Conservation (phyloP, 1,284 basidiomycete species). For the Sporisorium graminicola region DNA sequence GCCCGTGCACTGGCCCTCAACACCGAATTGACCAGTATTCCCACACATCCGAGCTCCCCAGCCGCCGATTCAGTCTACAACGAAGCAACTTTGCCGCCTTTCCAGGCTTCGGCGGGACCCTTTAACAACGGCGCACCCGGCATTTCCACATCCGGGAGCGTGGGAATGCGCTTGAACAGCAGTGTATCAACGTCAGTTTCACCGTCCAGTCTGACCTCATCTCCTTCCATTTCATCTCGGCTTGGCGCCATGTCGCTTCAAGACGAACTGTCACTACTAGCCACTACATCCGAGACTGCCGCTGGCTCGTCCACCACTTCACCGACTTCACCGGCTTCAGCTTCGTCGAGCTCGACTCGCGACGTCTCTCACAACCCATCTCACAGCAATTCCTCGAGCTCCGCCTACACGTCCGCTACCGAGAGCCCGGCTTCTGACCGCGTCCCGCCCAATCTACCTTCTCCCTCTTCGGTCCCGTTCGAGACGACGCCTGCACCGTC, state of each 20-base stretch:
- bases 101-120: background rate
- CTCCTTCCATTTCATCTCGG: constrained; percentile 22
- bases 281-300: background rate
- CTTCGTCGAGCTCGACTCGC: constrained; percentile 5
- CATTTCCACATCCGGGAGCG: background rate
- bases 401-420: constrained; percentile 23
- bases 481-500: background rate
- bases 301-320: constrained; percentile 7
- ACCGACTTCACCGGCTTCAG: constrained; percentile 13
- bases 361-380: constrained; percentile 5
- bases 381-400: constrained; percentile 22
- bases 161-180: background rate
- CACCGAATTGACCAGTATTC: constrained; percentile 10
- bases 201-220: constrained; percentile 11
- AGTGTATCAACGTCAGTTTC: constrained; percentile 5
- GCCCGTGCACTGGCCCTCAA: background rate
- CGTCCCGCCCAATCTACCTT: background rate
- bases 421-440: constrained; percentile 25
- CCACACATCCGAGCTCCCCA: constrained; percentile 15
- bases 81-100: constrained; percentile 4
- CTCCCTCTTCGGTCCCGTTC: background rate
- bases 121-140: background rate
- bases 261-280: constrained; percentile 11
- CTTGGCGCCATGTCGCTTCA: constrained; percentile 29
- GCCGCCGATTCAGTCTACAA: background rate